Percentiles rank a stretch among this genome's conserved stretches.
phyloP scores from a whole-genome alignment of 2,329 filamentous ascomycete genomes.

The Fusarium decemcellulare region DNA sequence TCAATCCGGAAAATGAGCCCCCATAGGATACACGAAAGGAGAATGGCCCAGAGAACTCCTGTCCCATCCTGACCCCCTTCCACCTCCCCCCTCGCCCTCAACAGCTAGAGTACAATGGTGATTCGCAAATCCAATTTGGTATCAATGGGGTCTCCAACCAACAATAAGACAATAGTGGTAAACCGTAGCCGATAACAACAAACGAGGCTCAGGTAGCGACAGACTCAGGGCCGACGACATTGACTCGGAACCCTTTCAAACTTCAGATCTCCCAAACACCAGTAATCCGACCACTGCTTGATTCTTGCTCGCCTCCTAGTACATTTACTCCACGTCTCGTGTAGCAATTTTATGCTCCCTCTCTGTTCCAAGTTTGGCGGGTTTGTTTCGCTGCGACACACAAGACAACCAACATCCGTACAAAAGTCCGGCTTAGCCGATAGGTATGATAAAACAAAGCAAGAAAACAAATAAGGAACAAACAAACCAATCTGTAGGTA shows the following conservation, averaged over 20 bases:
- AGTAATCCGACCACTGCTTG: background rate
- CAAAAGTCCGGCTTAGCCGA: no score
- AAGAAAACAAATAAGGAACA: constrained; percentile 19
- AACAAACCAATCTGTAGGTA: constrained; percentile 27
- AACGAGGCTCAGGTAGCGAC: constrained; percentile 3
- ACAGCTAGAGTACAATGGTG: constrained; percentile 21
- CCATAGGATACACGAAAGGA: constrained; percentile 22
- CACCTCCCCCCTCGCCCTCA: background rate
- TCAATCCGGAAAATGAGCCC: constrained; percentile 18
- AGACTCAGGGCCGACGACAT: background rate
- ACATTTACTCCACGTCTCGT: background rate
- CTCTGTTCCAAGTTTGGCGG: background rate
- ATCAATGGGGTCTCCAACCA: constrained; percentile 23
- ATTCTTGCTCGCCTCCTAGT: background rate
- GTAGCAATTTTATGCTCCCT: background rate
- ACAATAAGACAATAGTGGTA: constrained; percentile 16
- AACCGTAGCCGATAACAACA: constrained; percentile 9
- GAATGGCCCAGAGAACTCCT: constrained; percentile 32
- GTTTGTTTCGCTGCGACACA: no score
- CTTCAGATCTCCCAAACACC: constrained; percentile 6
- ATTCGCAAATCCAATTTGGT: constrained; percentile 40
- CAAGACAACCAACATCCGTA: no score
- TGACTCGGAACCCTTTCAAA: background rate
- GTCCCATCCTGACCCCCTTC: constrained; percentile 14
- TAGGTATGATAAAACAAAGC: constrained; percentile 2